phyloP scores from a whole-genome alignment of 805 yeast species.

The Candida yuanshanica region DNA sequence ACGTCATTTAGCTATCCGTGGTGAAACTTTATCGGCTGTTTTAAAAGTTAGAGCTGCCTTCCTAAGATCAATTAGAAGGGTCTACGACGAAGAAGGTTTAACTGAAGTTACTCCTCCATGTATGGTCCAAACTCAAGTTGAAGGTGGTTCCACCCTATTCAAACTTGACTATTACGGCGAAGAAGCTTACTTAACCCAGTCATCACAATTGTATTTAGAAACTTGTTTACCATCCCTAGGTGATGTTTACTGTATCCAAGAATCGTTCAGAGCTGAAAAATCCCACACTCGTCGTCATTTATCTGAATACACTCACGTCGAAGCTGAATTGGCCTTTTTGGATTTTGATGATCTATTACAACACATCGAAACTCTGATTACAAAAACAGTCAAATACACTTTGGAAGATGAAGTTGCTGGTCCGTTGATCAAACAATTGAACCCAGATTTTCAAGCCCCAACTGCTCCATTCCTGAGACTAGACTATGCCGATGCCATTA shows the following conservation, averaged over 20 bases:
- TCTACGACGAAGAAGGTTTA: constrained; percentile 66
- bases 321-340: constrained; percentile 87
- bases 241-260: constrained; percentile 96
- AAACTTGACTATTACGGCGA: constrained; percentile 92
- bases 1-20: constrained; percentile 94
- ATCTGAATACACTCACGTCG: constrained; percentile 95
- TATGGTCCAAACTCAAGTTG: constrained; percentile 99
- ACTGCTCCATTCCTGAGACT: constrained; percentile 82
- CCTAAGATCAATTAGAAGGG: constrained; percentile 67
- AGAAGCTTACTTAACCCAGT: constrained; percentile 93
- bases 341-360: constrained; percentile 78
- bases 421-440: constrained; percentile 80
- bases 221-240: constrained; percentile 95
- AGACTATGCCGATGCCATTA: constrained; percentile 85
- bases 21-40: constrained; percentile 87
- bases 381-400: constrained; percentile 64
- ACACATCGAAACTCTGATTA: constrained; percentile 79
- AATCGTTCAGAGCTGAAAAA: constrained; percentile 98
- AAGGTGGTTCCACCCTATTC: constrained; percentile 97
- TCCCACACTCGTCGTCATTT: constrained; percentile 98
- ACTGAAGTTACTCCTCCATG: constrained; percentile 98
- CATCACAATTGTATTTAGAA: constrained; percentile 94
- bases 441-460: constrained; percentile 88
- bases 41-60: constrained; percentile 91
- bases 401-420: constrained; percentile 90